Evolutionary conservation across 2,329 filamentous ascomycete species (phyloP), one percentile per base, ranked within the genome.

Genomic region (Xylaria sp.): DNA sequence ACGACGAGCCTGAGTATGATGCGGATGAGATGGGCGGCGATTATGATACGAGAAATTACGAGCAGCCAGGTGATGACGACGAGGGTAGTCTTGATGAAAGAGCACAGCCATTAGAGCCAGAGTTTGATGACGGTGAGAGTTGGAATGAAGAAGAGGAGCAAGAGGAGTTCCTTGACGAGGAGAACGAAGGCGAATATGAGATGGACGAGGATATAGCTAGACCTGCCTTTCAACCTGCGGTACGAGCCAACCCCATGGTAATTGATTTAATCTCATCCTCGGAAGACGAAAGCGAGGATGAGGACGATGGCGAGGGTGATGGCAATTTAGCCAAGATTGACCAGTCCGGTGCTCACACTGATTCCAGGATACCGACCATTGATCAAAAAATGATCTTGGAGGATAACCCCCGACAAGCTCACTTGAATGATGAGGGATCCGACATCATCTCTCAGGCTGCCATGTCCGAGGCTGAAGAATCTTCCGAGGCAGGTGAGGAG

Each of bases 31-130:
- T 78, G 41, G 77, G 78, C n/a, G 76, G 74, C 12, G 77, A 79
- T 41, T 78, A 79, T 59, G 76, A 79, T 57, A 76, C 74, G 12
- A 72, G 75, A 28, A 77, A 75, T 62, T 78, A 79, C 49, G 65
- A 71, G 23, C 72, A 72, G 2, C 77, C 76, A 49, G 73, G 74
- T 56, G 77, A 79, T 43, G 78, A 79, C 46, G 77, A 79, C 39
- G 78, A 79, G 23, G 78, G 77, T 59, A 77, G 74, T 49, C 72
- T 76, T 54, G 77, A 79, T 36, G 74, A 78, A 23, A 77, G 67
- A 55, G 62, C 73, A 28, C 75, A 69, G 39, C 33, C 58, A 10
- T 54, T 77, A n/a, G 77, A 79, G 46, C 73, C 75, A 15, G 76
- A 77, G 62, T 77, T 79, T 28, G 73, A 73, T 28, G 73, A 76